These are phyloP conservation scores for Favolaschia claudopus DNA, from an alignment of 768 basidiomycete genomes.

Conservation along the genomic window DNA sequence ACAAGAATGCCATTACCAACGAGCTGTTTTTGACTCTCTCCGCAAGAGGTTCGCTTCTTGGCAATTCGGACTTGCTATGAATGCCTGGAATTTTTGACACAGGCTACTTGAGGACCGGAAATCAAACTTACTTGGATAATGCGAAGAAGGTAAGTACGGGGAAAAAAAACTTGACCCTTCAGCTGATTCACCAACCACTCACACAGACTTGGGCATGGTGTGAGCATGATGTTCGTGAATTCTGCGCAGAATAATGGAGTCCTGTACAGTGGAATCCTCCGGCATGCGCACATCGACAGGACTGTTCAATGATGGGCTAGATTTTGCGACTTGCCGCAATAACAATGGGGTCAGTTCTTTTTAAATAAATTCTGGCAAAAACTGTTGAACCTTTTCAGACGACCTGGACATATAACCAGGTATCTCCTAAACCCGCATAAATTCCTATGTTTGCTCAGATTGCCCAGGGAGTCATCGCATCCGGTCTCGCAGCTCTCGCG, in stretches of 20 bases:
- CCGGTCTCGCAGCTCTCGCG: constrained; percentile 44
- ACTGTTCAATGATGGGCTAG: constrained; percentile 11
- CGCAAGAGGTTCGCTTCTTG: background rate
- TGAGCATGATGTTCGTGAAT: background rate
- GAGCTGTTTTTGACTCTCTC: constrained; percentile 40
- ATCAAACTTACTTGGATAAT: constrained; percentile 42
- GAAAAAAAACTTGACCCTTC: too few species aligned
- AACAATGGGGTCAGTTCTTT: constrained; percentile 1
- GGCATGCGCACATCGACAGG: constrained; percentile 12
- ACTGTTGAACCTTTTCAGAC: constrained; percentile 31
- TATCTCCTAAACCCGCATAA: constrained; percentile 9
- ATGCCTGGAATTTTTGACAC: constrained; percentile 35
- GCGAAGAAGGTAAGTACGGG: constrained; percentile 38
- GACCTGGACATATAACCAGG: constrained; percentile 52
- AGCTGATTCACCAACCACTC: background rate
- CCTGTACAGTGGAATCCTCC: constrained; percentile 21
- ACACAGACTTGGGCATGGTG: constrained; percentile 15
- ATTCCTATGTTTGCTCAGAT: background rate
- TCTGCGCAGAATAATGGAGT: background rate
- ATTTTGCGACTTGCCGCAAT: constrained; percentile 3
- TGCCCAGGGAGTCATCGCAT: constrained; percentile 45
- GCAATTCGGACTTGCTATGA: too few species aligned
- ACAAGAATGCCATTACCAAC: constrained; percentile 53
- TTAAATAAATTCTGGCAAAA: background rate
- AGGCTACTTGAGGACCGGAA: constrained; percentile 39